Evolutionary conservation across 768 basidiomycete genomes (phyloP), one percentile per base, ranked within the genome.

Genomic region (Boletus pseudo-olivaceus): DNA sequence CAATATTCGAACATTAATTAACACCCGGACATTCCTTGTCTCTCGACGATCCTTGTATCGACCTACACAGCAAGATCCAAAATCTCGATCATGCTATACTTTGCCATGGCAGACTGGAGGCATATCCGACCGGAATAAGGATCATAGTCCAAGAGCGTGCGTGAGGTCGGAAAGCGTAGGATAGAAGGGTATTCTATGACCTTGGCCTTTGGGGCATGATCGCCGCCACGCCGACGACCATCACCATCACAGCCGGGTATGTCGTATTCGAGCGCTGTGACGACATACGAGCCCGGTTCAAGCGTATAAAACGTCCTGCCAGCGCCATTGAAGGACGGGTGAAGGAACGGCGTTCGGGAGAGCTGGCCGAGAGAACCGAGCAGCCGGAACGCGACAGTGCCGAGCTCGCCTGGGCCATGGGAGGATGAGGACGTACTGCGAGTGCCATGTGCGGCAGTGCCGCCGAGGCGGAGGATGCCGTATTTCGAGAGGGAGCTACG

Each of bases 61-160:
- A 39, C 17, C 30, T 60, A 54, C 7, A 49, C 49, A 19, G 39
- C 58, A 33, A 65, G 47, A 49, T 66, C 64, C 14, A 47, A 39
- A 23, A 66, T 27, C 42, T 65, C 55, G 9, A 65, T 49, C 17
- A 48, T 33, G 1, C 38, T 33, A 15, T 50, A 35, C 41, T 23
- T 47, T 17, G 33, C 11, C 49, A 41, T 33, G 5, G 5, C 0
- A 23, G 10, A 47, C 32, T 15, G 47, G 2, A 67, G 14, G 26
- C 59, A 64, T n/a, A 65, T 35, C 34, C 54, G 52, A 2, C 64
- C 65, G 0, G 41, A 49, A 47, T 67, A 65, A 4, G 62, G 54
- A 49, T 65, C 64, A 39, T 61, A 66, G 46, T 66, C 61, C 30
- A 35, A 23, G 12, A 66, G 26, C 12, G 19, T 20, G 14, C 45